A percentile compares a stretch with the other conserved stretches of the same genome.
Evolutionary conservation across 305 asterid species (phyloP).

Genomic region (Striga hermonthica): DNA sequence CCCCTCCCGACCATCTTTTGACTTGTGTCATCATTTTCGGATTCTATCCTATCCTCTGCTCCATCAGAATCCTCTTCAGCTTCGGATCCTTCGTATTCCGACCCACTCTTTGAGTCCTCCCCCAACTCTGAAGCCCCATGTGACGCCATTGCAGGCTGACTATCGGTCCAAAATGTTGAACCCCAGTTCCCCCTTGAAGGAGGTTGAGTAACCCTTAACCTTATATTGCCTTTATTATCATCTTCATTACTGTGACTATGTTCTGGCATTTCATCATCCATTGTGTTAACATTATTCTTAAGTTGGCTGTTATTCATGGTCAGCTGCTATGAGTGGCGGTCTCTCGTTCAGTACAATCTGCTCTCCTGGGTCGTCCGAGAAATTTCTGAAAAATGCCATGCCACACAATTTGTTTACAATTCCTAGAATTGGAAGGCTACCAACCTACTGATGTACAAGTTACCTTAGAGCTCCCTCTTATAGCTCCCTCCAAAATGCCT

Average conservation of each 20-base stretch:
- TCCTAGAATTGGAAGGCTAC: conserved; percentile 29
- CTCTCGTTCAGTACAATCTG: conserved; percentile 51
- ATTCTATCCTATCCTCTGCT: conserved; percentile 52
- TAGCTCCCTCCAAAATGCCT: conserved; percentile 34
- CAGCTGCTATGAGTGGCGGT: conserved; percentile 42
- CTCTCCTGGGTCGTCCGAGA: conserved; percentile 46
- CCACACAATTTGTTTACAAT: conserved; percentile 22
- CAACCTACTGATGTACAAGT: conserved; percentile 18
- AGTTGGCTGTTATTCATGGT: conserved; percentile 42
- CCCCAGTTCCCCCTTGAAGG: conserved; percentile 73
- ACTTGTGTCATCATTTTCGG: conserved; percentile 54
- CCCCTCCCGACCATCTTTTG: conserved; percentile 49
- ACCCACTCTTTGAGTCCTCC: conserved; percentile 86
- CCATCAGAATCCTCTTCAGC: conserved; percentile 66
- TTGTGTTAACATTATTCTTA: conserved; percentile 33
- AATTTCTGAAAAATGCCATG: conserved; percentile 72
- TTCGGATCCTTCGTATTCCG: conserved; percentile 90
- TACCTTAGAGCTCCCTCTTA: neutral
- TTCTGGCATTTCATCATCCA: conserved; percentile 50
- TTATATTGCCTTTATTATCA: conserved; percentile 34
- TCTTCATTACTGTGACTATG: conserved; percentile 50
- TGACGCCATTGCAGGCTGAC: conserved; percentile 47
- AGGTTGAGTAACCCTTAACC: conserved; percentile 40
- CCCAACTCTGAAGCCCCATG: conserved; percentile 65
- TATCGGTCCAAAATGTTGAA: conserved; percentile 82